phyloP scores from a whole-genome alignment of 1,284 basidiomycete species.

The Agroathelia rolfsii region DNA sequence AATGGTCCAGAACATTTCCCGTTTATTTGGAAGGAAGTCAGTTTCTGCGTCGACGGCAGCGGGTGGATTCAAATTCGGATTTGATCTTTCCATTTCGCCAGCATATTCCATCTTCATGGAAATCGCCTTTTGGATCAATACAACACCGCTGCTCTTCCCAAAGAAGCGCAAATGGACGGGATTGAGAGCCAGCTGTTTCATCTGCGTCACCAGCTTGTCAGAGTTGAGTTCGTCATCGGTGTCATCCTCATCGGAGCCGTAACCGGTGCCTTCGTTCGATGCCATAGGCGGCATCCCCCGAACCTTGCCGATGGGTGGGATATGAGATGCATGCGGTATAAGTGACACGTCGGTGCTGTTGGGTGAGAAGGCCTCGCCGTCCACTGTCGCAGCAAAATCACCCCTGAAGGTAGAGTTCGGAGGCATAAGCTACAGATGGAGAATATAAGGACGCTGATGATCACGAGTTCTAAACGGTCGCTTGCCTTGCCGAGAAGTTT shows the following conservation, averaged over 20 bases:
- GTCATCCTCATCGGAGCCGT: too few species aligned
- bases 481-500: constrained; percentile 49
- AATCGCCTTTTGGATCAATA: constrained; percentile 55
- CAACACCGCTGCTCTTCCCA: constrained; percentile 62
- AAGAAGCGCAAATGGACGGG: constrained; percentile 44
- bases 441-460: constrained; percentile 12
- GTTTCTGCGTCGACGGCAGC: too few species aligned
- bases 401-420: too few species aligned
- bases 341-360: too few species aligned
- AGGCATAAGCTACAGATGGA: too few species aligned
- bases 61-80: constrained; percentile 13
- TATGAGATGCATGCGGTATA: too few species aligned
- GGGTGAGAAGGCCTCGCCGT: too few species aligned
- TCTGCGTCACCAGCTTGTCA: constrained; percentile 26
- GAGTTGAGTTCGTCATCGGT: constrained; percentile 27
- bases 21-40: constrained; percentile 3
- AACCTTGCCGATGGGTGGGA: too few species aligned
- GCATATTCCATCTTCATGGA: constrained; percentile 53
- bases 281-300: too few species aligned
- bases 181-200: constrained; percentile 26
- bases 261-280: too few species aligned
- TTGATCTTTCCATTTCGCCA: constrained; percentile 19
- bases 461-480: constrained; percentile 4
- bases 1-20: constrained; percentile 20
- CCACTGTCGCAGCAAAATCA: too few species aligned